Evolutionary conservation across 2,329 filamentous ascomycete species (phyloP).

Genomic region (Sarocladiaceae sp.): DNA sequence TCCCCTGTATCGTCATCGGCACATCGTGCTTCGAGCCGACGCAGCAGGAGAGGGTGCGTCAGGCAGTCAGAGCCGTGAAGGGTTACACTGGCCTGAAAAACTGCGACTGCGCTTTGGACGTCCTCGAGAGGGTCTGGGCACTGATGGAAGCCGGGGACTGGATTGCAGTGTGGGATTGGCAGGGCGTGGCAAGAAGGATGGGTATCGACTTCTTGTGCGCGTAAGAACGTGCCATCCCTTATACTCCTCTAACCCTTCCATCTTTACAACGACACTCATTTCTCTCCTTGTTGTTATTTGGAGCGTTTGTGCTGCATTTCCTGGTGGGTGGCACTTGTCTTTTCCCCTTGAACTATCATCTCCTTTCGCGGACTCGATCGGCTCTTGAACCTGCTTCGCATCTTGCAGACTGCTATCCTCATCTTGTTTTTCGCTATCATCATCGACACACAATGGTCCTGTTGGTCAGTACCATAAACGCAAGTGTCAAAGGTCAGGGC

Average conservation of each 20-base stretch:
- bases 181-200: conserved; percentile 46
- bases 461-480: no score
- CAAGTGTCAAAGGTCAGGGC: no score
- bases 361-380: no score
- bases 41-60: conserved; percentile 47
- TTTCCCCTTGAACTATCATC: no score
- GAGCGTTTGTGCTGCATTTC: no score
- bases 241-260: neutral
- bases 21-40: conserved; percentile 49
- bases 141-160: conserved; percentile 54
- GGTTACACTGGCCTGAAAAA: conserved; percentile 56
- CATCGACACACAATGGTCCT: no score
- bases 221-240: conserved; percentile 22
- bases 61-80: conserved; percentile 43
- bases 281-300: no score
- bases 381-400: no score
- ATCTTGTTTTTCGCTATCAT: no score
- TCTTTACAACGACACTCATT: no score
- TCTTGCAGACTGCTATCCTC: no score
- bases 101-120: conserved; percentile 44
- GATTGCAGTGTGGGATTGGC: conserved; percentile 58
- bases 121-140: conserved; percentile 54
- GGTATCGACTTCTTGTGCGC: conserved; percentile 51
- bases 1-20: conserved; percentile 55
- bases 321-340: no score